phyloP scores from a whole-genome alignment of 169 alveolate species.

The Plasmodium sp. region DNA sequence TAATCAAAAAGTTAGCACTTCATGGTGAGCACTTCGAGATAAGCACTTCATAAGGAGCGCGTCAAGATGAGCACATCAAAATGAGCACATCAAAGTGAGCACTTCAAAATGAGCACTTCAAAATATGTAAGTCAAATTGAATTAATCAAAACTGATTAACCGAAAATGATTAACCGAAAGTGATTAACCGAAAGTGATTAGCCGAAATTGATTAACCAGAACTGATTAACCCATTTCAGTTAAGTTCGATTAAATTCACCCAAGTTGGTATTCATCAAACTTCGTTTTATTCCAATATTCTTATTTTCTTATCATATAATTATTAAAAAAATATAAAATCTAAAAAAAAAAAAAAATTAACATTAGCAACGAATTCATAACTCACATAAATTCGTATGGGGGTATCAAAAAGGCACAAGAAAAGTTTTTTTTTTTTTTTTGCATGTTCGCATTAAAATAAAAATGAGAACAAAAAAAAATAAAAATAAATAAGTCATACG shows the following conservation, averaged over 20 bases:
- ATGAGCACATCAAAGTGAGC: neutral
- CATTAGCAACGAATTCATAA: neutral
- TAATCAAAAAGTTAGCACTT: neutral
- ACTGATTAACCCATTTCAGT: neutral
- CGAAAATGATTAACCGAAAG: neutral
- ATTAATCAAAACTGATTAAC: too few species aligned
- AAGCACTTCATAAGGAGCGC: too few species aligned
- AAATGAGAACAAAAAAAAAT: too few species aligned
- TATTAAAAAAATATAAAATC: neutral
- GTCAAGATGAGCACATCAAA: too few species aligned
- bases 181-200: neutral
- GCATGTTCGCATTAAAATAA: too few species aligned
- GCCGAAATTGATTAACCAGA: neutral
- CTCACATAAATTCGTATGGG: neutral
- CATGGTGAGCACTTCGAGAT: neutral
- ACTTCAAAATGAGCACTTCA: neutral
- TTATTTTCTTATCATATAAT: neutral
- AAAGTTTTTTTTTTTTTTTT: too few species aligned
- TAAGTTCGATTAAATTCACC: neutral
- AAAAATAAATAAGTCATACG: neutral
- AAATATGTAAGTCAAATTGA: neutral
- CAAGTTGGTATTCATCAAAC: neutral
- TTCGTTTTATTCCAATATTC: neutral
- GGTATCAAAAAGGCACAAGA: neutral
- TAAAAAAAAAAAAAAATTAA: too few species aligned